Percentiles rank a stretch among this genome's conserved stretches.
phyloP scores from a whole-genome alignment of 345 rosid genomes.

The Raphanus sativus region DNA sequence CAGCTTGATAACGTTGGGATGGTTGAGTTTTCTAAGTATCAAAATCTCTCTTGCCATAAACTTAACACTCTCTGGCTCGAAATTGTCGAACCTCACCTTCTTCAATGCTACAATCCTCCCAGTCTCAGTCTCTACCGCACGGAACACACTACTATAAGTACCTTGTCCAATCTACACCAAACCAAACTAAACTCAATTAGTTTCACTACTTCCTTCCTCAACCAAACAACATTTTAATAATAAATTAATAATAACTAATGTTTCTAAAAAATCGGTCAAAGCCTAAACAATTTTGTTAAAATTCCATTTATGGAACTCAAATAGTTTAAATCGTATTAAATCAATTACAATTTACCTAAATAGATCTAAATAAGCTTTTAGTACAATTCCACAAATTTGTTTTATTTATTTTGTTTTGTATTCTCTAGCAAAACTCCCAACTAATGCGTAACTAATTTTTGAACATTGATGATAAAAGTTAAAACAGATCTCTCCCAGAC shows the following conservation, averaged over 20 bases:
- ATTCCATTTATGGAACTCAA: neutral
- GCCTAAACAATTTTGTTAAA: neutral
- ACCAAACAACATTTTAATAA: conserved; percentile 6
- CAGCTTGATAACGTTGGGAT: conserved; percentile 89
- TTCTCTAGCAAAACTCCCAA: neutral
- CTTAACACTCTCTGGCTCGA: conserved; percentile 97
- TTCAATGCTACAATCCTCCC: conserved; percentile 90
- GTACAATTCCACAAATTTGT: neutral
- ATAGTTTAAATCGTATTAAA: neutral
- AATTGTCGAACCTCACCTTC: conserved; percentile 93
- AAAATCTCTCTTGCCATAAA: conserved; percentile 97
- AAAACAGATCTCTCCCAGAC: neutral
- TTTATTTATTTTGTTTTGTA: neutral
- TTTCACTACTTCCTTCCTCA: neutral
- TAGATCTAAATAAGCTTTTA: neutral
- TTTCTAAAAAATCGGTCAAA: too few species aligned
- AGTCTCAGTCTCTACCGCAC: conserved; percentile 75
- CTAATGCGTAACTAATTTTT: neutral
- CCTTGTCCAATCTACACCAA: conserved; percentile 88
- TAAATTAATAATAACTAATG: neutral
- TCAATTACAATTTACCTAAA: neutral
- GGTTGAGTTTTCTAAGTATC: conserved; percentile 86
- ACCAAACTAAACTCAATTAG: conserved; percentile 4
- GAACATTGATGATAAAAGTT: neutral
- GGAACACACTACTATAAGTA: conserved; percentile 91